These are phyloP conservation scores for Polytrichum commune DNA, from an alignment of 225 moss, liverwort and hornwort species.

Conservation along the genomic window DNA sequence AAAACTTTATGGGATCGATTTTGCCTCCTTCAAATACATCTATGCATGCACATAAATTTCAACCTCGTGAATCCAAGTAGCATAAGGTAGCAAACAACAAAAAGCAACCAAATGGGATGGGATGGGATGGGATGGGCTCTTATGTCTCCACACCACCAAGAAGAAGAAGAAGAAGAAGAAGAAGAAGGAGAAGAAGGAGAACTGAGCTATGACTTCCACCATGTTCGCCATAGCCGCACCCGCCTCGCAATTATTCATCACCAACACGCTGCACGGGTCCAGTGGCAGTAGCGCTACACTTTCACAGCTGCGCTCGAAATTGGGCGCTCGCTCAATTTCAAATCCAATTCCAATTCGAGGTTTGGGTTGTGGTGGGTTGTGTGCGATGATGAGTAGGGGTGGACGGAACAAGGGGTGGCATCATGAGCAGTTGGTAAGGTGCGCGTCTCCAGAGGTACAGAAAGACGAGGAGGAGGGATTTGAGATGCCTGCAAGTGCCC, in stretches of 20 bases:
- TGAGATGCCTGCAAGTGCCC: conserved; percentile 22
- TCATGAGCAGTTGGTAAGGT: conserved; percentile 11
- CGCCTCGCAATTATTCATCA: not conserved
- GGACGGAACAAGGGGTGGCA: not conserved
- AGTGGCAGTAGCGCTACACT: not conserved
- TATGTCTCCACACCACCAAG: too few species aligned
- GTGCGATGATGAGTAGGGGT: not conserved
- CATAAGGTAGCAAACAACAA: too few species aligned
- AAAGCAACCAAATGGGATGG: too few species aligned
- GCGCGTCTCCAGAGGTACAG: conserved; percentile 37
- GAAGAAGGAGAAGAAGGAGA: too few species aligned
- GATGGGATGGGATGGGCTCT: too few species aligned
- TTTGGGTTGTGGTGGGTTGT: too few species aligned
- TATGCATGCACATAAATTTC: too few species aligned
- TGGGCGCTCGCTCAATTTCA: not conserved
- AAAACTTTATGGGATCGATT: too few species aligned
- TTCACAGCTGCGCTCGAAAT: not conserved
- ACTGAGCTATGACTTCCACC: not conserved
- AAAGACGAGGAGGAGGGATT: conserved; percentile 26
- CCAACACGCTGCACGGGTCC: not conserved
- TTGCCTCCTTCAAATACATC: too few species aligned
- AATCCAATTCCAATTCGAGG: not conserved
- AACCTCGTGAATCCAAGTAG: too few species aligned
- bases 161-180: too few species aligned
- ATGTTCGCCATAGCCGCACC: not conserved